Conservation (phyloP, 2,329 filamentous ascomycete genomes). For the Biscogniauxia mediterranea region DNA sequence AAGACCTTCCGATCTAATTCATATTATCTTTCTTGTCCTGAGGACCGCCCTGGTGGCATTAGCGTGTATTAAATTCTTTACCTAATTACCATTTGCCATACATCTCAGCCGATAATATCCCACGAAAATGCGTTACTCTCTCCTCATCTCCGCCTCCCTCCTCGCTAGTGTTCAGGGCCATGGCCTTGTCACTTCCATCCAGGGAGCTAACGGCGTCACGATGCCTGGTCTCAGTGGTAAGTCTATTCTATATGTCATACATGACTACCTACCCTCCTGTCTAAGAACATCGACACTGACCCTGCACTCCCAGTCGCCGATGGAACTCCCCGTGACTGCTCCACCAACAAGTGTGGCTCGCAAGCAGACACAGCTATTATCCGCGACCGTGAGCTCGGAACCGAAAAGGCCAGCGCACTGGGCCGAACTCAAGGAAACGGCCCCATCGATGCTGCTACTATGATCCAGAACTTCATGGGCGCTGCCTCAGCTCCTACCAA, state of each 20-base stretch:
- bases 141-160: conserved; percentile 25
- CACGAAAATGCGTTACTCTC: conserved; percentile 31
- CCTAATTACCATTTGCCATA: conserved; percentile 2
- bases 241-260: not conserved
- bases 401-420: conserved; percentile 55
- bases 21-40: conserved; percentile 11
- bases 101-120: conserved; percentile 1
- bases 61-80: conserved; percentile 8
- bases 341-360: conserved; percentile 59
- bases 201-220: conserved; percentile 32
- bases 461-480: conserved; percentile 61
- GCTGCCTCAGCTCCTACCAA: conserved; percentile 37
- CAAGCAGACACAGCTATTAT: conserved; percentile 71
- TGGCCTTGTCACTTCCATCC: conserved; percentile 32
- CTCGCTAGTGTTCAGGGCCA: conserved; percentile 29
- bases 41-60: conserved; percentile 31
- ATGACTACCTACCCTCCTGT: not conserved
- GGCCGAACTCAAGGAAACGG: conserved; percentile 62
- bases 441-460: conserved; percentile 54
- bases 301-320: conserved; percentile 47
- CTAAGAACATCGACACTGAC: not conserved
- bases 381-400: conserved; percentile 56
- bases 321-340: conserved; percentile 67
- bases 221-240: conserved; percentile 33
- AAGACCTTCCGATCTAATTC: conserved; percentile 11